phyloP scores from a whole-genome alignment of 2,329 filamentous ascomycete species.

The Claviceps capensis region DNA sequence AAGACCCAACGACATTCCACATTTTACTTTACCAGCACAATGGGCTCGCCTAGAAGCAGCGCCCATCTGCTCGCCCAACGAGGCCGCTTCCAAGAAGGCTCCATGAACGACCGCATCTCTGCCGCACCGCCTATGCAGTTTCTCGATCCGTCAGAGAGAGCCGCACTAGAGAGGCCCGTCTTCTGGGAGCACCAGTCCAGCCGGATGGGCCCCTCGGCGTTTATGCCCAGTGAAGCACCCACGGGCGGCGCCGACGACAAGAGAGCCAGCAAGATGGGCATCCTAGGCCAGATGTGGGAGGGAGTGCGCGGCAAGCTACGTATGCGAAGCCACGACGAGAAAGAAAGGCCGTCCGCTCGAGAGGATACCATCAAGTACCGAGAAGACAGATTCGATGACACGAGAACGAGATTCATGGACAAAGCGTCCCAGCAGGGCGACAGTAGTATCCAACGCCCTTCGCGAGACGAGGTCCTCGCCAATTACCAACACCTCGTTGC shows the following conservation, averaged over 20 bases:
- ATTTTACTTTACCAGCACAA: slow-evolving; percentile 4
- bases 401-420: not conserved
- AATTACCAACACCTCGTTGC: slow-evolving; percentile 44
- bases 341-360: not conserved
- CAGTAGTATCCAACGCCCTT: slow-evolving; percentile 16
- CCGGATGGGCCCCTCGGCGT: not conserved
- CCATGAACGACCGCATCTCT: slow-evolving; percentile 72
- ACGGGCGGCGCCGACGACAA: not conserved
- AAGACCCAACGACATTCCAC: not conserved
- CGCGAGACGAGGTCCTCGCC: slow-evolving; percentile 37
- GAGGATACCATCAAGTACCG: not conserved
- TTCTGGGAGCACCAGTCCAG: not conserved
- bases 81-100: slow-evolving; percentile 60
- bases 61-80: slow-evolving; percentile 15
- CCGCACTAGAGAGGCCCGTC: slow-evolving; percentile 16
- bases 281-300: slow-evolving; percentile 25
- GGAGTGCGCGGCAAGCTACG: slow-evolving; percentile 21
- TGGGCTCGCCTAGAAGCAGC: slow-evolving; percentile 16
- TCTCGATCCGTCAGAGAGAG: slow-evolving; percentile 30
- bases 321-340: slow-evolving; percentile 16
- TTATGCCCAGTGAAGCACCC: slow-evolving; percentile 5
- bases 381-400: not conserved
- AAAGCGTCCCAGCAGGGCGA: slow-evolving; percentile 1
- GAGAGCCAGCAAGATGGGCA: slow-evolving; percentile 11
- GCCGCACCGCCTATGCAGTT: slow-evolving; percentile 57